These are phyloP conservation scores for Populus alba DNA, from an alignment of 345 rosid species.

Conservation along the genomic window DNA sequence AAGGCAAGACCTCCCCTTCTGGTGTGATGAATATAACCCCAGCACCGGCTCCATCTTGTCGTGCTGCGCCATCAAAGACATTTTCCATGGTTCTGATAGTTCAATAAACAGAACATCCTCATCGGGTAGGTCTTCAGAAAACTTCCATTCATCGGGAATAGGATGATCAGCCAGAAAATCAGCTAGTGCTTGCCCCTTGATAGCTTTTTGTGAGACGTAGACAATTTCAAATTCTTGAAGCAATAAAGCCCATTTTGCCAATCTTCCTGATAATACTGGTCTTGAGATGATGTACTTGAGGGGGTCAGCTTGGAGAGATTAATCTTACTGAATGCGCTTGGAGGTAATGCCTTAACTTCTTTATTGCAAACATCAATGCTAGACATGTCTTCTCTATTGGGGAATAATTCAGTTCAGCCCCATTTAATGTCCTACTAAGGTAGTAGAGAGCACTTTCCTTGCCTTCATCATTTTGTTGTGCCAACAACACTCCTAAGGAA, in stretches of 20 bases:
- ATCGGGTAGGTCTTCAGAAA: background rate
- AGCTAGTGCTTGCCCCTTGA: background rate
- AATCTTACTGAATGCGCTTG: background rate
- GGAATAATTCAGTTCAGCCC: background rate
- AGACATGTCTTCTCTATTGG: background rate
- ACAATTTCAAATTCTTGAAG: no score
- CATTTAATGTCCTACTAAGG: background rate
- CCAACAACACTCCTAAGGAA: background rate
- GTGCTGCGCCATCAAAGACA: background rate
- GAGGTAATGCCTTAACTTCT: background rate
- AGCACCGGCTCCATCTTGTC: background rate
- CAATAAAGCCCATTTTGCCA: no score
- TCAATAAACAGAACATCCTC: background rate
- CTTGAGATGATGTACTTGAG: background rate
- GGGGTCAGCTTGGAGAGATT: background rate
- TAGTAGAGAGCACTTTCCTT: background rate
- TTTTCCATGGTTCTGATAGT: background rate
- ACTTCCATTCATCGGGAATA: background rate
- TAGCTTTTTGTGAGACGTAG: no score
- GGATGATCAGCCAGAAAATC: background rate
- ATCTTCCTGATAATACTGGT: background rate
- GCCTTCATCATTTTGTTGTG: background rate
- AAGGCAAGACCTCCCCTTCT: background rate
- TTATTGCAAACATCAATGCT: background rate
- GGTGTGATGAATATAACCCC: background rate